A percentile compares a stretch with the other conserved stretches of the same genome.
Conservation (phyloP, 2,329 filamentous ascomycete species). For the Colletotrichum australisinense region DNA sequence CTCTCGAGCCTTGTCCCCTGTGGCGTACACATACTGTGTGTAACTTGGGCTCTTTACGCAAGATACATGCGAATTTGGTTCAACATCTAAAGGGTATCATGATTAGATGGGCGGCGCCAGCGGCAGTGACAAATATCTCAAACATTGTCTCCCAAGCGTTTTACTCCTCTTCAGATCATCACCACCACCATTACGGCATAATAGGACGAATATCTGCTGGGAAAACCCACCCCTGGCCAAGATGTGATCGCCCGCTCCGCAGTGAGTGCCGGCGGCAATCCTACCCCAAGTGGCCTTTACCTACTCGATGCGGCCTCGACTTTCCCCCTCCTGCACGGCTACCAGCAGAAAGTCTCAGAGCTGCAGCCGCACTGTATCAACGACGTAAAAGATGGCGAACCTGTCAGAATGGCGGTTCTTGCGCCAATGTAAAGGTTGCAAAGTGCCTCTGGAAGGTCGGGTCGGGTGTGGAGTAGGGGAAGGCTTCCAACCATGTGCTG, state of each 20-base stretch:
- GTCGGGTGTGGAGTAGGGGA: background rate
- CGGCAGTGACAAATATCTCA: background rate
- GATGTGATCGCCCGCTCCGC: background rate
- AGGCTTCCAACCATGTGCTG: slow-evolving; percentile 31
- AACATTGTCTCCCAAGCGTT: background rate
- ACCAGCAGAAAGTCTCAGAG: slow-evolving; percentile 24
- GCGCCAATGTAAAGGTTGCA: background rate
- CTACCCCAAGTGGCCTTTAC: slow-evolving; percentile 7
- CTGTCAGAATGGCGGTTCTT: background rate
- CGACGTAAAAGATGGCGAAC: background rate
- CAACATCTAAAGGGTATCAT: background rate
- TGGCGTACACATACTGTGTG: background rate
- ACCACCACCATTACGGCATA: background rate
- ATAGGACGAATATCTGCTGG: background rate
- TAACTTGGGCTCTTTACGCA: background rate
- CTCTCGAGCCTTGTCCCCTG: background rate
- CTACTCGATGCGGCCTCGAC: background rate
- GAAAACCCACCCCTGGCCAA: background rate
- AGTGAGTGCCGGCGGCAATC: background rate
- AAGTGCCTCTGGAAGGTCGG: slow-evolving; percentile 4
- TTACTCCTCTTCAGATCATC: background rate
- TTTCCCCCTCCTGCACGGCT: slow-evolving; percentile 21
- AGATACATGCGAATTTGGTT: background rate
- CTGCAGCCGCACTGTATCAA: slow-evolving; percentile 24
- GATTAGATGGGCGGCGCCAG: background rate